phyloP scores from a whole-genome alignment of 768 basidiomycete genomes.

The Leucocoprinus leucothites region DNA sequence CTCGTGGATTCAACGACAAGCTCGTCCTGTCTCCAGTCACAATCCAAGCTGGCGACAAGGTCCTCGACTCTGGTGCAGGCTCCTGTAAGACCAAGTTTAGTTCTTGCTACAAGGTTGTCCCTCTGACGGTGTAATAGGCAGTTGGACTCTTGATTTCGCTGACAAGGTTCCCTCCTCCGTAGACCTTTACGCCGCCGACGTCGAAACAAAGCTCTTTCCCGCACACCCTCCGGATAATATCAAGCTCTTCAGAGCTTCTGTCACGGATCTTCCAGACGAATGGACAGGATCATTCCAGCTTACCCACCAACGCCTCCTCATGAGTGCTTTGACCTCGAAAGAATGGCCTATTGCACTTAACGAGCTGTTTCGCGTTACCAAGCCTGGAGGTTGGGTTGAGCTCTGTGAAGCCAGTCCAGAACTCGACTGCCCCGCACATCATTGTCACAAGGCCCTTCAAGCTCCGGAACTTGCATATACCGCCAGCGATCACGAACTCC shows the following conservation, averaged over 20 bases:
- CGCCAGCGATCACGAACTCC: conserved; percentile 9
- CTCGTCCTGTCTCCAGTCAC: conserved; percentile 8
- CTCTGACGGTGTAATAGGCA: conserved; percentile 12
- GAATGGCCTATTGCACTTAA: conserved; percentile 11
- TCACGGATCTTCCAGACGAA: conserved; percentile 9
- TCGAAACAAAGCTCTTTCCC: conserved; percentile 20
- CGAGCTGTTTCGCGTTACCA: conserved; percentile 10
- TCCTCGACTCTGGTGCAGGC: conserved; percentile 14
- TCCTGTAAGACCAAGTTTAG: not conserved
- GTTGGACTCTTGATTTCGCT: conserved; percentile 20
- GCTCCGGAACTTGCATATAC: conserved; percentile 5
- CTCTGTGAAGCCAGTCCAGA: conserved; percentile 12
- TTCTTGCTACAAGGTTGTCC: not conserved
- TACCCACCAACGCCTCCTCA: conserved; percentile 13
- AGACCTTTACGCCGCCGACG: conserved; percentile 19
- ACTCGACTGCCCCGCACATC: conserved; percentile 9
- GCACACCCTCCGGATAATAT: conserved; percentile 7
- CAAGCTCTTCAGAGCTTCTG: conserved; percentile 10
- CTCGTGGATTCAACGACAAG: conserved; percentile 9
- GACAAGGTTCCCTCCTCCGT: conserved; percentile 8
- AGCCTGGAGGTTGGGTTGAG: conserved; percentile 14
- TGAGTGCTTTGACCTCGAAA: conserved; percentile 6
- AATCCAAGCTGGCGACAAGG: conserved; percentile 5
- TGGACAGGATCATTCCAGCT: conserved; percentile 12
- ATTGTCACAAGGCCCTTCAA: conserved; percentile 8